Base-by-base conservation (phyloP, 169 alveolate genomes). In the Haemoproteus tartakovskyi region DNA sequence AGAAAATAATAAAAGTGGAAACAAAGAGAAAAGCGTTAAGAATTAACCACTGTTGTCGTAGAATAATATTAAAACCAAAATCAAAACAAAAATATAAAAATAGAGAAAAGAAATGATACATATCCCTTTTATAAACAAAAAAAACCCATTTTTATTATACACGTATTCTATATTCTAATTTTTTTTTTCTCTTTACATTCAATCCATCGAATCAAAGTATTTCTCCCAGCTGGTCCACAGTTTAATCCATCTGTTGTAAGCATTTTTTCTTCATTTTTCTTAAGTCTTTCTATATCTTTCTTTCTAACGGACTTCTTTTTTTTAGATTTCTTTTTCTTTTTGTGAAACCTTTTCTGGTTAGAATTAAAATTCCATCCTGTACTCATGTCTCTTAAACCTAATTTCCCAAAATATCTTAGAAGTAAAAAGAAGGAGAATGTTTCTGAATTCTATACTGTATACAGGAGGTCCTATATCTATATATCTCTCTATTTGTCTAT, bases 161-260 rank as follows among this genome's bases (percentile, higher is more conserved):
- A n/a, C n/a, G n/a, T n/a, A n/a, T n/a, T n/a, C n/a, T n/a, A n/a
- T n/a, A n/a, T n/a, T n/a, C n/a, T n/a, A n/a, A 6, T 45, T 38
- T 36, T 11, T 19, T n/a, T 21, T 16, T 2, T 54, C 22, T 11
- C 4, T 78, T 37, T 38, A 88, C 93, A 89, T 54, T 88, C 93
- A 22, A 88, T 83, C 93, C 93, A 88, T 63, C 85, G 79, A 50
- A 88, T 78, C 51, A 88, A 84, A 14, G 93, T 82, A 51, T 87
- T 62, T 18, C 91, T 41, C 21, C 93, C 93, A 19, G 91, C 91
- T 9, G 93, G 93, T 11, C 93, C 93, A 81, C 93, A 88, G 79
- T 88, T 89, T 47, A 88, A 78, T n/a, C 91, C 90, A 19, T 57
- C 56, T 14, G 36, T 46, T 27, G 57, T 30, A 6, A 56, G 24